Evolutionary conservation across 345 rosid genomes (phyloP).

Genomic region (Eucalyptus globulus): DNA sequence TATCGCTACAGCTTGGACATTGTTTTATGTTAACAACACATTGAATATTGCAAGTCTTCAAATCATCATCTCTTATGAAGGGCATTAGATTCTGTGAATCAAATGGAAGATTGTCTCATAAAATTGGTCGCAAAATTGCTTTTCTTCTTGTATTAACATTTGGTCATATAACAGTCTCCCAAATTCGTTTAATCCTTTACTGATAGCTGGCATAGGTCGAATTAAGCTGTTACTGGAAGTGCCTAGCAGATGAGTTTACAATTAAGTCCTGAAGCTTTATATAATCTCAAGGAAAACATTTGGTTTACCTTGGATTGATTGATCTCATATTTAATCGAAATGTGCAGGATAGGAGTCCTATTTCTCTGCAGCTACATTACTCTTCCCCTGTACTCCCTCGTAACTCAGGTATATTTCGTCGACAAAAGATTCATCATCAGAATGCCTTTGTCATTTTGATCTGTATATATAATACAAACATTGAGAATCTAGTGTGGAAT

Average conservation of each 20-base stretch:
- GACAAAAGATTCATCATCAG: background rate
- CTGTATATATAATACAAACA: background rate
- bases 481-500: background rate
- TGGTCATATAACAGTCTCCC: background rate
- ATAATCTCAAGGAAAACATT: background rate
- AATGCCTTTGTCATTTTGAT: background rate
- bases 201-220: background rate
- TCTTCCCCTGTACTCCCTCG: conserved; percentile 36
- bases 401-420: conserved; percentile 24
- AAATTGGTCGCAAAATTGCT: background rate
- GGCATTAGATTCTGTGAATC: background rate
- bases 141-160: background rate
- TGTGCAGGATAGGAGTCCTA: conserved; percentile 21
- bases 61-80: background rate
- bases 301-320: background rate
- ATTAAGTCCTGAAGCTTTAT: background rate
- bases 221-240: background rate
- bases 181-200: background rate
- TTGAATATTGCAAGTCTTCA: background rate
- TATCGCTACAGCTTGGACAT: background rate
- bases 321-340: background rate
- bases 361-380: conserved; percentile 36
- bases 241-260: background rate
- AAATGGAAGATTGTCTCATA: background rate
- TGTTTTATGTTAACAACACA: background rate